Base-by-base conservation (phyloP, 73 alveolate species). In the Diophrys appendiculata region DNA sequence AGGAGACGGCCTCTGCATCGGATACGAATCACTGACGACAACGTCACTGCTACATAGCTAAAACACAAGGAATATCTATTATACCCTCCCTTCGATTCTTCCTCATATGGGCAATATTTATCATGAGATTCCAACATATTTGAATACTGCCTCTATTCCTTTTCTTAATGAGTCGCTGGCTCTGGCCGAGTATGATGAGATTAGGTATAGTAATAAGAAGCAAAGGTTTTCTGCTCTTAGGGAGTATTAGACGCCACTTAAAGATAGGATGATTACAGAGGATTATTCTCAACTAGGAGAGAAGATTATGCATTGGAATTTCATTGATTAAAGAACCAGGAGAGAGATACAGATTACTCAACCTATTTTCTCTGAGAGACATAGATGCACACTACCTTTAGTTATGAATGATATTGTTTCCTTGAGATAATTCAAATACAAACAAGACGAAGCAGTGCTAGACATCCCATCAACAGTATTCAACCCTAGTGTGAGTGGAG, bases 121-220 rank as follows among this genome's bases (percentile, higher is more conserved):
- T 52, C 84, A 82, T 73, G 72, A 69, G 52, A 73, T 82, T 29
- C 90, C 90, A 11, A 33, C 33, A 22, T 74, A 82, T 69, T 60
- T 82, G 31, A 82, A 82, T 60, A 73, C 90, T 2, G 90, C 90
- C 35, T 52, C 76, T 33, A 14, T 82, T 22, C 90, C 90, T 1
- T 82, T 73, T 60, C 28, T 72, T 26, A n/a, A 56, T 29, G 24
- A 82, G 53, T 82, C 30, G n/a, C 77, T 72, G 76, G 55, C 84
- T 64, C 78, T 82, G 5, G 68, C 65, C 54, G 35, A 25, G 2
- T 69, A 71, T 65, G 90, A 82, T 55, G 70, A 29, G 30, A 30
- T 82, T 54, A 29, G 90, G 31, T 65, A 29, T 33, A 34, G 79
- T 23, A 29, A 53, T 23, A 31, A 82, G 31, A 43, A 30, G 29